Evolutionary conservation across 805 yeast species (phyloP), one percentile per base, ranked within the genome.

Genomic region (Zygosaccharomyces siamensis): DNA sequence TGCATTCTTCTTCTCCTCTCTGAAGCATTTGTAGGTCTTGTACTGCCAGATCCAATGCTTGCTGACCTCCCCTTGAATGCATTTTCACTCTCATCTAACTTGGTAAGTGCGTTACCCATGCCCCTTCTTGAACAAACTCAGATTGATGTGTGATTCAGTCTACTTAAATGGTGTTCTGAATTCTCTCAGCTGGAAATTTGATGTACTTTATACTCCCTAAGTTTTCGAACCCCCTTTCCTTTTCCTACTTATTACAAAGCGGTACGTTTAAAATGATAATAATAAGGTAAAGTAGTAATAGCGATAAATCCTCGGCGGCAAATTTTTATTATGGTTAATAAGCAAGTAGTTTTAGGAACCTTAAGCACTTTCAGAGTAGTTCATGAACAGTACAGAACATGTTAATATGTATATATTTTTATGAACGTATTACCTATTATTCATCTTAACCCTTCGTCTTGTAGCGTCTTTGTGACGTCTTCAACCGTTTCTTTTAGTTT

Each of bases 91-190:
- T 62, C 64, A 21, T 71, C 76, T 51, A 74, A 67, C 52, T 72
- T 75, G 1, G 73, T 65, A 27, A 77, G 76, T 26, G 72, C 74
- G 65, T 76, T 76, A 41, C 80, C 80, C 79, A 75, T 75, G 43
- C 26, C 20, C 37, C 11, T 33, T 16, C 11, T 33, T 33, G 37
- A 16, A 33, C 11, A 14, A 10, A 14, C 1, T 14, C 37, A 14
- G 16, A 33, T 33, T 10, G 11, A 33, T 33, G 6, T 5, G 37
- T 33, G 20, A 5, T 16, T 33, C 7, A 16, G 11, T 7, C 20
- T 33, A 33, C 7, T 4, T n/a, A 33, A 33, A n/a, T 4, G 20
- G 21, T 10, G 5, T 20, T 6, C 7, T 33, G 21, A 14, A 33
- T 10, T 8, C 20, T 16, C 6, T 33, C 20, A 14, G 37, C 8